Evolutionary conservation across 768 basidiomycete species (phyloP), one percentile per base, ranked within the genome.

Genomic region (Hemileccinum impolitum): DNA sequence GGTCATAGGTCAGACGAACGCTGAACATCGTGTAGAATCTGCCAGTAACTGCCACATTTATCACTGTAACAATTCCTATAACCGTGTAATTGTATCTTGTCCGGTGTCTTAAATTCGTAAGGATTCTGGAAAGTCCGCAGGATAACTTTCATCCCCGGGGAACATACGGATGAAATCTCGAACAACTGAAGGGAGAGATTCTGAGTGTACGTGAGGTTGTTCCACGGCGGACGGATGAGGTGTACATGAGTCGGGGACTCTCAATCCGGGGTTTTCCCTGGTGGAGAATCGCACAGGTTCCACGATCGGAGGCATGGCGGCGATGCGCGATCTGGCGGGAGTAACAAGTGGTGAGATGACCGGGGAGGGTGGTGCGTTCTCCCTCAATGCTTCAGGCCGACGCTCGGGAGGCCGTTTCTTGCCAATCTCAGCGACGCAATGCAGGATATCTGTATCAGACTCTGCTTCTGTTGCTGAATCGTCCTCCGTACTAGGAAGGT

Each of bases 91-190:
- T 39, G 36, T 48, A 44, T 41, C 41, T 41, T 38, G 37, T 17
- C 26, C 37, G 18, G 39, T 35, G 19, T 25, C 23, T 38, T 48
- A 50, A 45, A 49, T 43, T 48, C 58, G 63, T 23, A 68, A 39
- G 25, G 67, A 68, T 35, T 61, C 61, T 19, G 67, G 67, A 52
- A 68, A 68, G 51, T 70, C 61, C 32, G 62, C 50, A 36, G 67
- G 67, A 36, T 70, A 68, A 25, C 67, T 68, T 37, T 65, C 67
- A 28, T 68, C 65, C 18, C 61, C 69, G 19, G 62, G 43, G 25
- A 68, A 68, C 67, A 70, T 70, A 15, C 51, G 45, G 38, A 68
- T 39, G 38, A 68, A 68, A 3, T 70, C 62, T 38, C 55, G 62
- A 48, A 61, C 68, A 15, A 48, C 64, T 2, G 63, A 58, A 26